phyloP scores from a whole-genome alignment of 2,329 filamentous ascomycete species.

The Monosporascus sp. region DNA sequence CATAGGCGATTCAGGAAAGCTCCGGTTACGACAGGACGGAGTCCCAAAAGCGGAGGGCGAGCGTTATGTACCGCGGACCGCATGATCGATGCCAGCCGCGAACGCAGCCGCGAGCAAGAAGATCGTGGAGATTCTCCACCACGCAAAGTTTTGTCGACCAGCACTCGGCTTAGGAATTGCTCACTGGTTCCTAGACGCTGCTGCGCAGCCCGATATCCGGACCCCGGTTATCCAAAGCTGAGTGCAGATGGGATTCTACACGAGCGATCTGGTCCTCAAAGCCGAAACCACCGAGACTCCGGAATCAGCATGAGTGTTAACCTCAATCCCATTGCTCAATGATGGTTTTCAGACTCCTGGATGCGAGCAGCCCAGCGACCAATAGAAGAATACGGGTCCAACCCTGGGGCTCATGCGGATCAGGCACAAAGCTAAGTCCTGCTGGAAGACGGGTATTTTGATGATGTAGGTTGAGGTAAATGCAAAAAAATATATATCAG shows the following conservation, averaged over 20 bases:
- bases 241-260: constrained; percentile 12
- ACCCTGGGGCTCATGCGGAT: too few species aligned
- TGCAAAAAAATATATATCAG: too few species aligned
- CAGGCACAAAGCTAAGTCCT: too few species aligned
- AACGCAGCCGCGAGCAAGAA: constrained; percentile 34
- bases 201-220: constrained; percentile 28
- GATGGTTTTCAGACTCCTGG: constrained; percentile 13
- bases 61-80: too few species aligned
- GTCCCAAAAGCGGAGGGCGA: background rate
- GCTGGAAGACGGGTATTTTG: too few species aligned
- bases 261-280: constrained; percentile 10
- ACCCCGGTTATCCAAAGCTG: constrained; percentile 25
- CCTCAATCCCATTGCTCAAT: constrained; percentile 25
- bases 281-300: constrained; percentile 20
- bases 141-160: constrained; percentile 23
- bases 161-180: constrained; percentile 20
- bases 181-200: constrained; percentile 23
- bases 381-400: constrained; percentile 15
- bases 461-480: too few species aligned
- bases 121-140: constrained; percentile 28
- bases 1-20: constrained; percentile 22
- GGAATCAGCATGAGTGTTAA: constrained; percentile 15
- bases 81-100: constrained; percentile 12
- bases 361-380: constrained; percentile 3
- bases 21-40: constrained; percentile 14